A percentile compares a stretch with the other conserved stretches of the same genome.
Conservation (phyloP, 2,329 filamentous ascomycete genomes). For the Pezicula neosporulosa region DNA sequence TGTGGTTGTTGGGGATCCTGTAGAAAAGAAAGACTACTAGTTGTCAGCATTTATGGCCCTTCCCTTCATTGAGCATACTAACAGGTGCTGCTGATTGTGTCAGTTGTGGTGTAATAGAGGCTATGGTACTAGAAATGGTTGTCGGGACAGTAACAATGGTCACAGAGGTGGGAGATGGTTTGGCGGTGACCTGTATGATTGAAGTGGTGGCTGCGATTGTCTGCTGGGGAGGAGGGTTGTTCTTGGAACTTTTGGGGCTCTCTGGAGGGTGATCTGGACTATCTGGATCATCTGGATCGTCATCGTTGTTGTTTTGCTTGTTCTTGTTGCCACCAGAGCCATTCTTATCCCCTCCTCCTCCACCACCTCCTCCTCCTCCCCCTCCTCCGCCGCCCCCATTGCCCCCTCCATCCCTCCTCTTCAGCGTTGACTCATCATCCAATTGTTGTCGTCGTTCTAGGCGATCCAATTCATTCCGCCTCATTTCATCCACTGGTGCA, state of each 20-base stretch:
- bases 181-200: neutral
- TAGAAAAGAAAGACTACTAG: neutral
- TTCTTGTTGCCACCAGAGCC: neutral
- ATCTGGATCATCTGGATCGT: neutral
- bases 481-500: constrained; percentile 23
- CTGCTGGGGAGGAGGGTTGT: neutral
- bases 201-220: neutral
- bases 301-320: neutral
- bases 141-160: neutral
- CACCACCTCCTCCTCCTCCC: neutral
- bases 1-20: neutral
- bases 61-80: neutral
- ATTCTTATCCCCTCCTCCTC: neutral
- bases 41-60: neutral
- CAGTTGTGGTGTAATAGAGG: neutral
- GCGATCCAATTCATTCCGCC: constrained; percentile 9
- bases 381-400: constrained; percentile 1
- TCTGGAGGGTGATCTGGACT: neutral
- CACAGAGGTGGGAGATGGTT: neutral
- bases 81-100: neutral
- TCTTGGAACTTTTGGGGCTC: neutral
- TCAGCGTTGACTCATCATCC: neutral
- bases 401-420: constrained; percentile 8
- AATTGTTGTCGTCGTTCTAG: constrained; percentile 9
- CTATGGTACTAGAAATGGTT: neutral